phyloP scores from a whole-genome alignment of 805 yeast genomes.

The Lachancea kluyveri region DNA sequence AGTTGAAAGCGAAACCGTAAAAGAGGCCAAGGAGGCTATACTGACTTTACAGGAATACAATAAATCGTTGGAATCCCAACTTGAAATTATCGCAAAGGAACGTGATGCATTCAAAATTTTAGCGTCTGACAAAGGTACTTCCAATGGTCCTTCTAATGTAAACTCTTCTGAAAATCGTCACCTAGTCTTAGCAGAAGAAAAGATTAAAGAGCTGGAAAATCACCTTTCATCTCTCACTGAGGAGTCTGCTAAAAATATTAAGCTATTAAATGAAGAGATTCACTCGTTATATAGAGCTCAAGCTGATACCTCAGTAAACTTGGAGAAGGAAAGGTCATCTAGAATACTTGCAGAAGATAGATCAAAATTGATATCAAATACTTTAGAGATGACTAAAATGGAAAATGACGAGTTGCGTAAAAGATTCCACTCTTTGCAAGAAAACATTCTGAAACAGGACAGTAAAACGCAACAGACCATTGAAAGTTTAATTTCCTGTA shows the following conservation, averaged over 20 bases:
- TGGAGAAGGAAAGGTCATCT: conserved; percentile 51
- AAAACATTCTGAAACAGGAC: conserved; percentile 42
- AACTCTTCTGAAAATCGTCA: background rate
- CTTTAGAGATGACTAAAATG: conserved; percentile 34
- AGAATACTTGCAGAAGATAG: conserved; percentile 49
- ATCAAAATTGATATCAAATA: conserved; percentile 35
- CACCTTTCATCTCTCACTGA: conserved; percentile 15
- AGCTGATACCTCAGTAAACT: conserved; percentile 41
- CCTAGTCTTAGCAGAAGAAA: conserved; percentile 17
- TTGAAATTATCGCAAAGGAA: conserved; percentile 53
- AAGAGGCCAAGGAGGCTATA: conserved; percentile 67
- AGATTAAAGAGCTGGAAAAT: conserved; percentile 26
- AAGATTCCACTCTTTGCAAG: conserved; percentile 37
- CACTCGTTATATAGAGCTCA: conserved; percentile 35
- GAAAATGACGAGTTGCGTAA: conserved; percentile 43
- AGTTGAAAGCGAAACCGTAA: conserved; percentile 41
- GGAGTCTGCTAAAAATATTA: conserved; percentile 40
- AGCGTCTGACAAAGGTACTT: conserved; percentile 2
- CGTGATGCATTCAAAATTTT: conserved; percentile 54
- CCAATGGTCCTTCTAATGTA: background rate
- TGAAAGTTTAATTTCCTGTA: conserved; percentile 52
- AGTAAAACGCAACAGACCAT: conserved; percentile 39
- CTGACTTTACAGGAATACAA: conserved; percentile 55
- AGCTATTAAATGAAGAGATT: conserved; percentile 44
- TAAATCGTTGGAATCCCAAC: conserved; percentile 42